Evolutionary conservation across 2,329 filamentous ascomycete genomes (phyloP), one percentile per base, ranked within the genome.

Genomic region (Pseudofabraea citricarpa): DNA sequence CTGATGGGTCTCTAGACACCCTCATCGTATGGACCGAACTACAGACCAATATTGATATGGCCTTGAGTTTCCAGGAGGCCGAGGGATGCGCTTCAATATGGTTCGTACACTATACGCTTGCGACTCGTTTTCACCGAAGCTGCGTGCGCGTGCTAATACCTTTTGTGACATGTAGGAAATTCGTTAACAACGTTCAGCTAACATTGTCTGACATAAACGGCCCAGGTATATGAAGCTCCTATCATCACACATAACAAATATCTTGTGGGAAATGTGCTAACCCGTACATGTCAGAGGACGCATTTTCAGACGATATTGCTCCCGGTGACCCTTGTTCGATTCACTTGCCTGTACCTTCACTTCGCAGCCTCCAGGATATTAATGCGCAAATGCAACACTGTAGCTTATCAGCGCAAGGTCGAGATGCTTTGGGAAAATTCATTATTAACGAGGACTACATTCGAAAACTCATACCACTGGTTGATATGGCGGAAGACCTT

Each of bases 1-100:
- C 57, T 57, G 41, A 62, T 48, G 15, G n/a, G 29, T 41, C 15
- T 33, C 27, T 43, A 94, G 91, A 97, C 65, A 98, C 93, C 3
- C 79, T 98, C 48, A 97, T 98, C 50, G 90, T 98, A 48, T 98
- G 93, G 93, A 96, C 91, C 29, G 93, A 97, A 63, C 79, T 82
- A 4, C 67, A 63, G 47, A 93, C 83, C 68, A 86, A 86, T 46
- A 82, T 90, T 44, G 93, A 98, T 63, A 97, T 98, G 93, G 93
- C 93, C 33, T 77, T 98, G 51, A 96, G 90, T 63, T 98, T 98
- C 60, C 93, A 98, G 65, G 93, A 98, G 69, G 85, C 90, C 2
- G 93, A 97, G 55, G 93, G 91, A 36, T 98, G 93, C 66, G 81
- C 87, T 16, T 75, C 83, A 50, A 95, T 98, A 64, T 98, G 93